phyloP scores from a whole-genome alignment of 1,284 basidiomycete genomes.

The Golubevia sp. region DNA sequence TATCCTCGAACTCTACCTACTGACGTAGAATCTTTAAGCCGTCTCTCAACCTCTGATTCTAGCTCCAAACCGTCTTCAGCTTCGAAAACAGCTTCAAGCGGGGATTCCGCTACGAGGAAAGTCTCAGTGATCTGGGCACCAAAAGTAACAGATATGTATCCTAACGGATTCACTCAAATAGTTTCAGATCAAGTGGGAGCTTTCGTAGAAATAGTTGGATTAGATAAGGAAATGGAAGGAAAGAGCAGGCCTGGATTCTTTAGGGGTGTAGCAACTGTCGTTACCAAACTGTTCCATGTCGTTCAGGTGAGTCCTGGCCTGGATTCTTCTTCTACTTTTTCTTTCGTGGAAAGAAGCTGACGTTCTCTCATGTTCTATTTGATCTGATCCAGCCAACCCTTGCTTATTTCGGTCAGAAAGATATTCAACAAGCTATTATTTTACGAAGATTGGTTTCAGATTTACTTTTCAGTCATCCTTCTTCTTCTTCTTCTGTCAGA shows the following conservation, averaged over 20 bases:
- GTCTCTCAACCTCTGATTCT: conserved; percentile 63
- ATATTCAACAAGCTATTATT: conserved; percentile 92
- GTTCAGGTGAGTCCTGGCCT: conserved; percentile 70
- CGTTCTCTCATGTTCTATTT: not conserved
- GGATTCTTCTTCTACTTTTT: not conserved
- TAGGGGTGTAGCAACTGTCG: conserved; percentile 91
- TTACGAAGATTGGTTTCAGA: conserved; percentile 83
- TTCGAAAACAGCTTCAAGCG: too few species aligned
- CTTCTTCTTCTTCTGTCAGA: conserved; percentile 70
- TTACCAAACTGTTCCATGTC: conserved; percentile 91
- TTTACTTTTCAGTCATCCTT: conserved; percentile 75
- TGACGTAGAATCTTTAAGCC: conserved; percentile 50
- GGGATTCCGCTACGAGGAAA: conserved; percentile 6
- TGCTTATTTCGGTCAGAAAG: conserved; percentile 97
- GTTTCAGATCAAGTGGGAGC: conserved; percentile 79
- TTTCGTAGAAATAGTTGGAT: conserved; percentile 87
- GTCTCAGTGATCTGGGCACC: conserved; percentile 37
- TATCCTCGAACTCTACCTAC: conserved; percentile 77
- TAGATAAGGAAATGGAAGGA: conserved; percentile 83
- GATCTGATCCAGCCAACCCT: conserved; percentile 72
- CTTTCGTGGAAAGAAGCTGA: not conserved
- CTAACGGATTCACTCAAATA: conserved; percentile 78
- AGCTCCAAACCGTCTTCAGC: conserved; percentile 25
- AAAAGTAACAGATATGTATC: conserved; percentile 70
- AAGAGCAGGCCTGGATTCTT: conserved; percentile 84